Conservation (phyloP, 495 filamentous ascomycete genomes). For the Talaromyces adpressus region DNA sequence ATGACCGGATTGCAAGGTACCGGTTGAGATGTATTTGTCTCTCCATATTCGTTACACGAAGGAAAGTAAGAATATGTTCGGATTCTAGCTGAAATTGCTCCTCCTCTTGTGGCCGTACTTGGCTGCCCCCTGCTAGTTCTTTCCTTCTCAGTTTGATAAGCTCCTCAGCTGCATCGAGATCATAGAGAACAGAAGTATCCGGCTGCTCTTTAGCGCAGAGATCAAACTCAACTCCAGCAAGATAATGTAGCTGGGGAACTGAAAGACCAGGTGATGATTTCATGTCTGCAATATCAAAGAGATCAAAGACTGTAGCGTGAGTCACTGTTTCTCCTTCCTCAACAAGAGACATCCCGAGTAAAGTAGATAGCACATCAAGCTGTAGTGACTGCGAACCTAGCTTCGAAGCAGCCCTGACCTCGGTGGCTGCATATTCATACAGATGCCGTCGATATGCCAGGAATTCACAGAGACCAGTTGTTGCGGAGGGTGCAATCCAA, state of each 20-base stretch:
- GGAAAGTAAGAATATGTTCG: slow-evolving; percentile 44
- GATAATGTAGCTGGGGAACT: slow-evolving; percentile 44
- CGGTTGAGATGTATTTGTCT: slow-evolving; percentile 50
- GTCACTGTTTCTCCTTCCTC: slow-evolving; percentile 53
- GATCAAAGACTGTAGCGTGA: slow-evolving; percentile 76
- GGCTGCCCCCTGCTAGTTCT: slow-evolving; percentile 43
- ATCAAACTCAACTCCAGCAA: slow-evolving; percentile 55
- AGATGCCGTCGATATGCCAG: slow-evolving; percentile 64
- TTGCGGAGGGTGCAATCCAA: slow-evolving; percentile 52
- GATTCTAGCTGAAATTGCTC: slow-evolving; percentile 53
- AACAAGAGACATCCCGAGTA: slow-evolving; percentile 64
- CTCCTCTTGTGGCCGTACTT: slow-evolving; percentile 50
- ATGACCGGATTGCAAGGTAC: slow-evolving; percentile 61
- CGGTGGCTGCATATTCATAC: slow-evolving; percentile 75
- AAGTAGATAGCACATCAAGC: slow-evolving; percentile 65
- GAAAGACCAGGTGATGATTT: slow-evolving; percentile 46
- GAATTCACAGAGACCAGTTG: slow-evolving; percentile 61
- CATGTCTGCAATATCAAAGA: slow-evolving; percentile 83
- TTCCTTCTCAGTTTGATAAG: slow-evolving; percentile 45
- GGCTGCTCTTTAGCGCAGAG: slow-evolving; percentile 47
- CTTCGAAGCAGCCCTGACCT: slow-evolving; percentile 69
- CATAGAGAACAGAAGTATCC: slow-evolving; percentile 43
- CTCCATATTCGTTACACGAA: slow-evolving; percentile 63
- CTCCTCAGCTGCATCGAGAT: slow-evolving; percentile 55
- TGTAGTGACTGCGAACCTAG: slow-evolving; percentile 67